Conservation (phyloP, 1,284 basidiomycete species). For the Cryptococcus sp. region DNA sequence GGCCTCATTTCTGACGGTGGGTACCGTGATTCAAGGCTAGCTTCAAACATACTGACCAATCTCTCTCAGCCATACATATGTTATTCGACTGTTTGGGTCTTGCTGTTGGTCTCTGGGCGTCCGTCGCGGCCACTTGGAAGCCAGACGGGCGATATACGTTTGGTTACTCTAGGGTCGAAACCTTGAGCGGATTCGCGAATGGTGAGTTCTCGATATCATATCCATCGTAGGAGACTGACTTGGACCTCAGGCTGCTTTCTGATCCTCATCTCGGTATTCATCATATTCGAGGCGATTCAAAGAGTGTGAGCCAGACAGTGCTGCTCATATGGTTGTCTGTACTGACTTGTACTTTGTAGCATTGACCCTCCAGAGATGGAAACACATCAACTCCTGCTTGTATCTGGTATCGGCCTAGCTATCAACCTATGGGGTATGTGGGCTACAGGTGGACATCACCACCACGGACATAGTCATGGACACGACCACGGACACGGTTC, state of each 20-base stretch:
- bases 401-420: slow-evolving; percentile 82
- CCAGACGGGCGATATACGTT: slow-evolving; percentile 94
- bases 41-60: background rate
- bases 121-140: slow-evolving; percentile 97
- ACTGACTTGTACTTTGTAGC: slow-evolving; percentile 53
- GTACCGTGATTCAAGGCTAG: slow-evolving; percentile 30
- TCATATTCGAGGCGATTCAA: slow-evolving; percentile 96
- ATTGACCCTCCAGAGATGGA: slow-evolving; percentile 98
- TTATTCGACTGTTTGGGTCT: slow-evolving; percentile 99
- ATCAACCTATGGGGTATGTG: slow-evolving; percentile 99
- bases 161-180: slow-evolving; percentile 98
- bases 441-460: slow-evolving; percentile 94
- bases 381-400: slow-evolving; percentile 85
- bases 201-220: slow-evolving; percentile 56
- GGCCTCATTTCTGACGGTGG: slow-evolving; percentile 95
- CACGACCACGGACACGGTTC: slow-evolving; percentile 55
- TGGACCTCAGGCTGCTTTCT: slow-evolving; percentile 66
- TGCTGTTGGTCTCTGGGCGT: slow-evolving; percentile 91
- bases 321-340: too few species aligned
- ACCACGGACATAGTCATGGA: slow-evolving; percentile 60
- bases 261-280: slow-evolving; percentile 95
- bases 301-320: slow-evolving; percentile 68
- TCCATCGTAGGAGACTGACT: slow-evolving; percentile 2
- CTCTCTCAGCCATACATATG: slow-evolving; percentile 88
- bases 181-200: slow-evolving; percentile 96